These are phyloP conservation scores for Fraxinus greggii DNA, from an alignment of 305 asterid species.

Conservation along the genomic window DNA sequence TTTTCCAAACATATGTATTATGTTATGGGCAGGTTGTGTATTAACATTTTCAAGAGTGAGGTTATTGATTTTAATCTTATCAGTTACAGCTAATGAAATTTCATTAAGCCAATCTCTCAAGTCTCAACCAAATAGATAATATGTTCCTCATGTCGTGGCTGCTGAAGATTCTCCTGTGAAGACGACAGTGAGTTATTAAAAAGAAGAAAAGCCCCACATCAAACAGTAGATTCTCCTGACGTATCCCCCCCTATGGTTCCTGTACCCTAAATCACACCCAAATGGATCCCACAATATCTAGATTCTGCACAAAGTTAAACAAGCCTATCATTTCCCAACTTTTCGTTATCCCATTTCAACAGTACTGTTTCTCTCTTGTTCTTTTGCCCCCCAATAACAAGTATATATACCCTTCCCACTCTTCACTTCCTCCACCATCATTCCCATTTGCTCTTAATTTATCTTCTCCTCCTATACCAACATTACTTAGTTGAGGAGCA, in stretches of 20 bases:
- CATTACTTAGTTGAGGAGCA: neutral
- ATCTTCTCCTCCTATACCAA: neutral
- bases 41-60: neutral
- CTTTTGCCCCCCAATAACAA: constrained; percentile 13
- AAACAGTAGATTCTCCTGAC: constrained; percentile 29
- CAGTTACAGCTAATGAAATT: neutral
- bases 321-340: constrained; percentile 38
- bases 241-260: constrained; percentile 19
- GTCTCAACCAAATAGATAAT: neutral
- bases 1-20: neutral
- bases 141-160: constrained; percentile 9
- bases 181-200: neutral
- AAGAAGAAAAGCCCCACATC: constrained; percentile 4
- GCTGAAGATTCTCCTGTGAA: constrained; percentile 26
- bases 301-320: constrained; percentile 28
- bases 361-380: constrained; percentile 31
- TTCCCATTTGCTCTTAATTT: neutral
- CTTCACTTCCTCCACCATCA: constrained; percentile 27
- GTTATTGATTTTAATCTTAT: neutral
- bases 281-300: constrained; percentile 53
- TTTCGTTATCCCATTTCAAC: constrained; percentile 34
- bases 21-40: neutral
- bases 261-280: constrained; percentile 35
- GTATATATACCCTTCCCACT: constrained; percentile 45
- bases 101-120: neutral